Percentiles rank a stretch among this genome's conserved stretches.
Conservation (phyloP, 2,329 filamentous ascomycete species). For the Scytalidium sp. region DNA sequence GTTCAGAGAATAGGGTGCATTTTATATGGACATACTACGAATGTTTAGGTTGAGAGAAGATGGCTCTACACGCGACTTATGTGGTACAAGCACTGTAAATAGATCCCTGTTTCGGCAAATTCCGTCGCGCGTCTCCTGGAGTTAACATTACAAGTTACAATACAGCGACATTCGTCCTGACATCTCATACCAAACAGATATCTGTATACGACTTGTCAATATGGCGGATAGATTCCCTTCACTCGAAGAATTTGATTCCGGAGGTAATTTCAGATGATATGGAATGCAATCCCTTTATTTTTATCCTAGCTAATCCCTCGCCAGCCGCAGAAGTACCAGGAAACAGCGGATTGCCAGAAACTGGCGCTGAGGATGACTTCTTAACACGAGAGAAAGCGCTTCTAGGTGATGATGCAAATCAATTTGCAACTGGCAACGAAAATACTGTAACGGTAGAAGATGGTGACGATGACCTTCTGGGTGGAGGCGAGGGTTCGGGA, state of each 20-base stretch:
- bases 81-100: background rate
- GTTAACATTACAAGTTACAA: background rate
- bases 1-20: background rate
- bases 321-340: slow-evolving; percentile 52
- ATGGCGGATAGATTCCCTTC: slow-evolving; percentile 61
- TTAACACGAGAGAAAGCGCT: slow-evolving; percentile 82
- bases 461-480: slow-evolving; percentile 69
- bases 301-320: slow-evolving; percentile 3
- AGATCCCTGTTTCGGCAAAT: background rate
- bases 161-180: background rate
- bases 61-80: background rate
- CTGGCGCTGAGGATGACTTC: slow-evolving; percentile 74
- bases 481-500: slow-evolving; percentile 50
- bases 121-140: background rate
- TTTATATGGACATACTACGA: background rate
- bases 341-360: slow-evolving; percentile 48
- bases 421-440: slow-evolving; percentile 79
- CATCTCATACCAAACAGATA: background rate
- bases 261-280: slow-evolving; percentile 32
- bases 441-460: slow-evolving; percentile 61
- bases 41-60: background rate
- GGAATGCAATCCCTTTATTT: slow-evolving; percentile 4
- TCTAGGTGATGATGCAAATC: slow-evolving; percentile 89
- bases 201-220: slow-evolving; percentile 16
- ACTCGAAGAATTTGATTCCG: slow-evolving; percentile 56